A percentile compares a stretch with the other conserved stretches of the same genome.
phyloP scores from a whole-genome alignment of 768 basidiomycete genomes.

The Auricularia cornea region DNA sequence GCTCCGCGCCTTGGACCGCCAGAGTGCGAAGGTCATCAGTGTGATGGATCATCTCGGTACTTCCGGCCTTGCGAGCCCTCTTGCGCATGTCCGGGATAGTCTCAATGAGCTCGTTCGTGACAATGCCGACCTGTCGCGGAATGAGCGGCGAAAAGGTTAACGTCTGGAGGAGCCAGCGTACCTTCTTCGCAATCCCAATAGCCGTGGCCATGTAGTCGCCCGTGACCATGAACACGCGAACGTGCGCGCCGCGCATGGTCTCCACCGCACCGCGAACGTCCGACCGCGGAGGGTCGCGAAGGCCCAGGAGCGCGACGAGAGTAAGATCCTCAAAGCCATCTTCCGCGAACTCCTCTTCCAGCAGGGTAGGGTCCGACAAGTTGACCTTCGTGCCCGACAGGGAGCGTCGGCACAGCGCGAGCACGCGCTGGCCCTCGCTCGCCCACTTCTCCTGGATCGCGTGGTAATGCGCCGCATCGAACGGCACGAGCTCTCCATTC shows the following conservation, averaged over 20 bases:
- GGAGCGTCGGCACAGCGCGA: constrained; percentile 34
- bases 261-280: constrained; percentile 20
- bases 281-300: constrained; percentile 43
- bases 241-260: constrained; percentile 18
- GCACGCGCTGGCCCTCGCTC: constrained; percentile 49
- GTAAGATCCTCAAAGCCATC: constrained; percentile 37
- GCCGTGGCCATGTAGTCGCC: constrained; percentile 28
- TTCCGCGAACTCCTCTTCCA: constrained; percentile 35
- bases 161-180: too few relatives aligned
- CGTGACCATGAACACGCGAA: constrained; percentile 30
- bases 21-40: constrained; percentile 23
- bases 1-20: constrained; percentile 38
- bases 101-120: constrained; percentile 31
- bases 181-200: constrained; percentile 27
- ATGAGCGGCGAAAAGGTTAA: background rate
- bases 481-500: constrained; percentile 26
- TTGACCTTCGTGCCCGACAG: constrained; percentile 20
- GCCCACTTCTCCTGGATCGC: constrained; percentile 41
- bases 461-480: constrained; percentile 25
- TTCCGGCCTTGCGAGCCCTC: constrained; percentile 8
- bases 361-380: constrained; percentile 16
- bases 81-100: constrained; percentile 23
- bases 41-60: constrained; percentile 1
- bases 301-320: constrained; percentile 49
- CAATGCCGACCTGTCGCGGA: constrained; percentile 30